Evolutionary conservation across 768 basidiomycete species (phyloP).

Genomic region (Lepiota brunneoincarnata): DNA sequence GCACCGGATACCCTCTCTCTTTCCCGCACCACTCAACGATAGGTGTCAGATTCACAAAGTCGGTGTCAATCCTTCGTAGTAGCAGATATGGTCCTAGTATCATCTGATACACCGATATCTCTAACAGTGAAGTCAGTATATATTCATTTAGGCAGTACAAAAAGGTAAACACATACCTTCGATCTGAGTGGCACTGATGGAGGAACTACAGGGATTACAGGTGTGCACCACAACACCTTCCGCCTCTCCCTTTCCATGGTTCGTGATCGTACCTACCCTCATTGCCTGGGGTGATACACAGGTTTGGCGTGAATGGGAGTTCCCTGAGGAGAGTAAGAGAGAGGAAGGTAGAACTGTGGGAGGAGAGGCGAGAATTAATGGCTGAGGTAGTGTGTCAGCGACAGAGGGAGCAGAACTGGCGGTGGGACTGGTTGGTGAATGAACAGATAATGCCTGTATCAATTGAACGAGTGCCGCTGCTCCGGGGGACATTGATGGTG

Average conservation of each 20-base stretch:
- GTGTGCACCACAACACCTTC: conserved; percentile 59
- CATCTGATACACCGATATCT: conserved; percentile 75
- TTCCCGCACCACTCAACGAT: conserved; percentile 31
- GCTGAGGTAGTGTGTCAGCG: conserved; percentile 5
- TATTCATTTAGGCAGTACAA: neutral
- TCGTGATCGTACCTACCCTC: conserved; percentile 27
- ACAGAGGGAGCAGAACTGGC: neutral
- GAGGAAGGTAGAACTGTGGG: conserved; percentile 26
- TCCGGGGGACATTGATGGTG: conserved; percentile 18
- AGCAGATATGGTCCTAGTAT: conserved; percentile 52
- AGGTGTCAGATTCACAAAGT: conserved; percentile 71
- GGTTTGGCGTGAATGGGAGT: conserved; percentile 11
- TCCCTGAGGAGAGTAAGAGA: conserved; percentile 21
- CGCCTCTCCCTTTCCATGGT: conserved; percentile 16
- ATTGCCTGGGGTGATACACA: conserved; percentile 41
- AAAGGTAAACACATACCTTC: conserved; percentile 49
- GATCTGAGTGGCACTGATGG: conserved; percentile 64
- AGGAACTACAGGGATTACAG: conserved; percentile 58
- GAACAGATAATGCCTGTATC: conserved; percentile 9
- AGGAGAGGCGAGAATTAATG: conserved; percentile 14
- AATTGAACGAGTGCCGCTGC: conserved; percentile 8
- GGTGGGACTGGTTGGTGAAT: conserved; percentile 8
- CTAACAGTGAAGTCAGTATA: conserved; percentile 30
- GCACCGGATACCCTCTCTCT: conserved; percentile 24
- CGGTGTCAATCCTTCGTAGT: conserved; percentile 73